A percentile compares a stretch with the other conserved stretches of the same genome.
These are phyloP conservation scores for Syzygium malaccense DNA, from an alignment of 441 rosid genomes.

Conservation along the genomic window DNA sequence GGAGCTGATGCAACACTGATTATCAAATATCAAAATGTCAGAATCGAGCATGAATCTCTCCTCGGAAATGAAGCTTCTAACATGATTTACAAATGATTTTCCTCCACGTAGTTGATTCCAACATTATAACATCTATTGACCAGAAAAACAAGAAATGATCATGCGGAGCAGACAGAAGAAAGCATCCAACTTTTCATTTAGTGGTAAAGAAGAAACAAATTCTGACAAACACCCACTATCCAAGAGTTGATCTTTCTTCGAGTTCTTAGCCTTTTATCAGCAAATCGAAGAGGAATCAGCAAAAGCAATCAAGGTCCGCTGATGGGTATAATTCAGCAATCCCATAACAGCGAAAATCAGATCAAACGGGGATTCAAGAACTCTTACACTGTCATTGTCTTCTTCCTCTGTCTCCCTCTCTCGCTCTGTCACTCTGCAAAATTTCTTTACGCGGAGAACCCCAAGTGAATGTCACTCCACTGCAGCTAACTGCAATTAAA, in stretches of 20 bases:
- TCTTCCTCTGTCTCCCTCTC: background rate
- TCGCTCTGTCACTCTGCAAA: background rate
- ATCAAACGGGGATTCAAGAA: background rate
- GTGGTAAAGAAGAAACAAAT: background rate
- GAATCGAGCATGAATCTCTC: background rate
- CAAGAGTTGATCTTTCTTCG: background rate
- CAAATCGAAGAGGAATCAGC: background rate
- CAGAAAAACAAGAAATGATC: background rate
- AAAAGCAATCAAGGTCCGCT: background rate
- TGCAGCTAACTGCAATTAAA: background rate
- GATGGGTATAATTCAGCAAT: background rate
- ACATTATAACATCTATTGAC: background rate
- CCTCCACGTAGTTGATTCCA: background rate
- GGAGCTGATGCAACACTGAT: constrained; percentile 94
- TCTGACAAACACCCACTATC: background rate
- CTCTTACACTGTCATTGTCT: background rate
- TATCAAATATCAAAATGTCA: background rate
- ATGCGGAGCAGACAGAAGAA: background rate
- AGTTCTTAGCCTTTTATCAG: background rate
- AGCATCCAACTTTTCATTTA: background rate
- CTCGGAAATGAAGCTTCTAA: background rate
- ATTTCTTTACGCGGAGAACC: background rate
- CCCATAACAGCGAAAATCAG: background rate
- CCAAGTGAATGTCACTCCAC: background rate
- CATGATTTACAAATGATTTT: background rate